Base-by-base conservation (phyloP, 805 yeast species). In the Barnettozyma sp. region DNA sequence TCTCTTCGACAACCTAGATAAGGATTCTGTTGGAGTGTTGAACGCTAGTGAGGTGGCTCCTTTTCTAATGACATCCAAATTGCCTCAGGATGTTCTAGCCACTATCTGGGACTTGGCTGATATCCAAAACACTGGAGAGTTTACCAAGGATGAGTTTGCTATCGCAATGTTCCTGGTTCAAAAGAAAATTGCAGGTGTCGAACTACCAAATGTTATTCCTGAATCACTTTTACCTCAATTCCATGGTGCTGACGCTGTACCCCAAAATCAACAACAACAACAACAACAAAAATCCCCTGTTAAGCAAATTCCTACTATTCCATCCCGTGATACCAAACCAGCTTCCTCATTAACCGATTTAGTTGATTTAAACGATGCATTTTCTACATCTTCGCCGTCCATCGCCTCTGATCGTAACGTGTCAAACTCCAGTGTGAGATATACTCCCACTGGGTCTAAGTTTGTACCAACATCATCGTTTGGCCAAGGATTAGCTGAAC, bases 31-130 rank as follows among this genome's bases (percentile, higher is more conserved):
- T 2, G 95, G 94, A 5, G 52, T 65, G 3, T 68, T 90, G 46
- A 72, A 79, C 16, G 81, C 96, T 3, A 75, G 70, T 40, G 85
- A 85, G 45, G 86, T 92, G 30, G 98, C 95, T 6, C 79, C 82
- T 7, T 86, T 88, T 55, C 73, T 92, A 49, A 78, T 85, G 69
- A 82, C 92, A 8, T 90, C 97, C 3, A 82, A 84, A 43, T 71
- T 92, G 41, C 71, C 78, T 34, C 95, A 88, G 51, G 88, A 84
- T 34, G 78, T 76, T 15, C 70, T 92, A 43, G 98, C 97, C 2
- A 63, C 76, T 17, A 78, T 90, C 28, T 92, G 99, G 99, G 98
- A 92, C 60, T 68, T 92, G 47, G 76, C 97, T 8, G 97, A 92
- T 56, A 71, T 86, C 43, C 82, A 84, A 46, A 86, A 86, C 58